A percentile compares a stretch with the other conserved stretches of the same genome.
Conservation (phyloP, 768 basidiomycete genomes). For the Rhodosporidiobolus sp. region DNA sequence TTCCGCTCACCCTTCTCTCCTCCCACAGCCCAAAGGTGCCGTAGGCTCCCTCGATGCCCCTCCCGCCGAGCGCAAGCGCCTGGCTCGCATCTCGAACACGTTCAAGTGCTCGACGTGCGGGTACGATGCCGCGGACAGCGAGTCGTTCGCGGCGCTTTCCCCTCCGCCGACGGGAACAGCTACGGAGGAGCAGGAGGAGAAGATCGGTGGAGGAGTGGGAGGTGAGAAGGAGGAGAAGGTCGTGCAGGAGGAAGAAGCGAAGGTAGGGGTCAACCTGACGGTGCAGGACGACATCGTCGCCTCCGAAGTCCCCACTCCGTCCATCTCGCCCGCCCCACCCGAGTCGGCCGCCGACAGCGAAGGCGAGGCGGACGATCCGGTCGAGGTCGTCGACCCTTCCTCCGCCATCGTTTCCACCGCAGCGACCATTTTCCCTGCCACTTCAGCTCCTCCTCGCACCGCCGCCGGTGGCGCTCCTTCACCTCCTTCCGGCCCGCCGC, state of each 20-base stretch:
- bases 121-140: constrained; percentile 19
- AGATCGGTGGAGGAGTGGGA: background rate
- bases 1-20: background rate
- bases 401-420: background rate
- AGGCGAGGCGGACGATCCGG: no score
- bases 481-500: background rate
- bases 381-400: background rate
- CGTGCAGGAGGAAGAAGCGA: background rate
- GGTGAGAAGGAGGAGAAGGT: background rate
- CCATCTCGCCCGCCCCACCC: background rate
- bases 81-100: constrained; percentile 7
- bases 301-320: background rate
- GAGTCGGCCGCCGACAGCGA: background rate
- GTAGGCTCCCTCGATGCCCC: constrained; percentile 37
- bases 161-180: background rate
- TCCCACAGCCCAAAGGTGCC: constrained; percentile 29
- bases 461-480: background rate
- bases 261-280: background rate
- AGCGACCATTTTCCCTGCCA: background rate
- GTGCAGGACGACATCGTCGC: background rate
- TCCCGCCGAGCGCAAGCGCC: constrained; percentile 25
- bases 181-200: background rate
- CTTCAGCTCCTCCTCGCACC: background rate
- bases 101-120: constrained; percentile 32
- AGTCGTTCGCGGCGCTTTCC: background rate